A percentile compares a stretch with the other conserved stretches of the same genome.
These are phyloP conservation scores for Mortierella antarctica DNA, from an alignment of 192 early-diverging fungal genomes.

Conservation along the genomic window DNA sequence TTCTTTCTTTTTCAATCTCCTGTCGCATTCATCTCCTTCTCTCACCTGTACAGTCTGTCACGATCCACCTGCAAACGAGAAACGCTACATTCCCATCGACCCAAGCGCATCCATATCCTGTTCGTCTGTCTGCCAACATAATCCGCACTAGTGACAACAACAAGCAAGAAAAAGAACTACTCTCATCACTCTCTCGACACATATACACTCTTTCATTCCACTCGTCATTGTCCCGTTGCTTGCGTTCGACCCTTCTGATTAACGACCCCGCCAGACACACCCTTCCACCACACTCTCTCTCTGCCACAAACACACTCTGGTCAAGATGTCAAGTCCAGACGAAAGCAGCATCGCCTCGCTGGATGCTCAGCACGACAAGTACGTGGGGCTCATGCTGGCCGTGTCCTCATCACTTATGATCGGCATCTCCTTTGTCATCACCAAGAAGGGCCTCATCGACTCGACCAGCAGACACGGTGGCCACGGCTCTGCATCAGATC, in stretches of 20 bases:
- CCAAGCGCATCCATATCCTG: too few relatives aligned
- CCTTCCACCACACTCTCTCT: neutral
- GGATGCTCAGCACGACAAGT: slow-evolving; percentile 69
- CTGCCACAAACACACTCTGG: neutral
- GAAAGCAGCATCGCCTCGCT: slow-evolving; percentile 1
- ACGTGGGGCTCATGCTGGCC: slow-evolving; percentile 90
- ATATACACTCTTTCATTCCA: neutral
- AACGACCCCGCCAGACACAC: neutral
- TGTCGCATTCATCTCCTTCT: slow-evolving; percentile 5
- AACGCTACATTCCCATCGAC: too few relatives aligned
- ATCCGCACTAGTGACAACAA: too few relatives aligned
- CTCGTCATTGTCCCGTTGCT: neutral
- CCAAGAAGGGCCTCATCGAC: slow-evolving; percentile 93
- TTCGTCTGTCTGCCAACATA: too few relatives aligned
- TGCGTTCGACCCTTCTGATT: too few relatives aligned
- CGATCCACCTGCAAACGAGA: neutral
- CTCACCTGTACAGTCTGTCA: neutral
- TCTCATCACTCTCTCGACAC: neutral
- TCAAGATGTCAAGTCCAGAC: slow-evolving; percentile 35
- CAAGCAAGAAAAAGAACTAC: too few relatives aligned
- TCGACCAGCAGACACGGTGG: slow-evolving; percentile 69
- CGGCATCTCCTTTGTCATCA: slow-evolving; percentile 92
- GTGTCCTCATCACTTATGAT: slow-evolving; percentile 90
- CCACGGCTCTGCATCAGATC: slow-evolving; percentile 73
- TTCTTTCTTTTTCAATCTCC: neutral